Evolutionary conservation across 306 rosid genomes (phyloP).

Genomic region (Medicago lupulina): DNA sequence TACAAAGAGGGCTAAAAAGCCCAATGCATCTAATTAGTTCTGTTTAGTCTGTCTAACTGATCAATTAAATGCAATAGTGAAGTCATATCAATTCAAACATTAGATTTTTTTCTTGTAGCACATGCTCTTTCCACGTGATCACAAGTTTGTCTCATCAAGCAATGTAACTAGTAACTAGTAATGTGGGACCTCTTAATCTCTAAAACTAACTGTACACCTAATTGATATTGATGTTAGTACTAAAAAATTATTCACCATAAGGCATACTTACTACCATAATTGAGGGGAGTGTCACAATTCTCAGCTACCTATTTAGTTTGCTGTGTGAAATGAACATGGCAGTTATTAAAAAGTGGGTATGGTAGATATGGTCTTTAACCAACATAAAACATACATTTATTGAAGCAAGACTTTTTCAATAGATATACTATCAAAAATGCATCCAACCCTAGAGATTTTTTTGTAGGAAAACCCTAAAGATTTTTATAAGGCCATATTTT

Average conservation of each 20-base stretch:
- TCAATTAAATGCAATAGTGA: neutral
- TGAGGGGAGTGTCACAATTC: slow-evolving; percentile 9
- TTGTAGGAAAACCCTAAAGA: neutral
- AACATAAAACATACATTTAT: slow-evolving; percentile 15
- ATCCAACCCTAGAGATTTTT: neutral
- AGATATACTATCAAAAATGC: neutral
- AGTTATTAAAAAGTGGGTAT: neutral
- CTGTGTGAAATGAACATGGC: slow-evolving; percentile 24
- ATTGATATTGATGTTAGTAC: slow-evolving; percentile 18
- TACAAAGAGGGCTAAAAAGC: too few species aligned
- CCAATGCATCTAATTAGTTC: slow-evolving; percentile 11
- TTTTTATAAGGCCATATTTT: too few species aligned
- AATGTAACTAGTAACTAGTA: slow-evolving; percentile 32
- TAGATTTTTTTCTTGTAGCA: neutral
- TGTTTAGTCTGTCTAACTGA: neutral
- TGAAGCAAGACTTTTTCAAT: neutral
- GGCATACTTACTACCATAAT: slow-evolving; percentile 35
- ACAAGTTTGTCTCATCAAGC: slow-evolving; percentile 13
- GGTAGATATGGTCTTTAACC: slow-evolving; percentile 29
- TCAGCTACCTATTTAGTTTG: slow-evolving; percentile 30
- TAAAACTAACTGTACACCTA: neutral
- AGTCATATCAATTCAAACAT: neutral
- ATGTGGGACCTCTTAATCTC: slow-evolving; percentile 25
- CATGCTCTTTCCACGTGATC: slow-evolving; percentile 2
- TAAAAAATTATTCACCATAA: slow-evolving; percentile 22